Conservation (phyloP, 352 stramenopile genomes). For the Peronosclerospora sorghi region DNA sequence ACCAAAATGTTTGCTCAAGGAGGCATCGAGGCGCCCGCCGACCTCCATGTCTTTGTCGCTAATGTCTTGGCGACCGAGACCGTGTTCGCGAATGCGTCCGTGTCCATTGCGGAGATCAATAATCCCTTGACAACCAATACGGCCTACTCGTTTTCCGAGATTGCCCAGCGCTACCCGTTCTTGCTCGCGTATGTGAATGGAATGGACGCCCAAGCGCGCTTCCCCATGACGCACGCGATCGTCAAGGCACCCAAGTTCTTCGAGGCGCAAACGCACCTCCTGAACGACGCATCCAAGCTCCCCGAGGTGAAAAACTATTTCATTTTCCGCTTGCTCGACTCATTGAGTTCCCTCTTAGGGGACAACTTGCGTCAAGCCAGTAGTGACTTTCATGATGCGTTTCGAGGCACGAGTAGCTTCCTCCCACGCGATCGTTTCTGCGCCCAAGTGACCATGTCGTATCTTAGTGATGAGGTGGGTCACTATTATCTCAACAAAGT, state of each 20-base stretch:
- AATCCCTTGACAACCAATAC: conserved; percentile 83
- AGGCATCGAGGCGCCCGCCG: conserved; percentile 25
- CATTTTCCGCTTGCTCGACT: conserved; percentile 52
- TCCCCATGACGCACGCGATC: conserved; percentile 28
- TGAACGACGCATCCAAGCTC: conserved; percentile 24
- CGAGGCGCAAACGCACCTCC: conserved; percentile 28
- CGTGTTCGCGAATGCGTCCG: conserved; percentile 66
- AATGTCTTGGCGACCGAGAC: conserved; percentile 62
- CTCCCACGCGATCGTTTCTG: conserved; percentile 38
- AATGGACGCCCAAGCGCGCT: conserved; percentile 28
- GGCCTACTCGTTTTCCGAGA: conserved; percentile 63
- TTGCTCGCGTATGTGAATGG: conserved; percentile 40
- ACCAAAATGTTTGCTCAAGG: conserved; percentile 37
- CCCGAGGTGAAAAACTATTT: conserved; percentile 44
- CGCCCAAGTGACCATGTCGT: conserved; percentile 61
- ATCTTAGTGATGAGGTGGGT: conserved; percentile 80
- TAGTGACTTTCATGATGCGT: conserved; percentile 36
- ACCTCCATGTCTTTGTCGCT: conserved; percentile 27
- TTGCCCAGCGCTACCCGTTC: conserved; percentile 38
- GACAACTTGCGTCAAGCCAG: conserved; percentile 41
- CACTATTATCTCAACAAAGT: conserved; percentile 84
- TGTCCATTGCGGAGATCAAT: conserved; percentile 76
- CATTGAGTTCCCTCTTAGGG: conserved; percentile 27
- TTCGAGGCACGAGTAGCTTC: conserved; percentile 23
- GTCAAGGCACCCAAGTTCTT: conserved; percentile 46